Conservation (phyloP, 495 filamentous ascomycete genomes). For the Hypomontagnella submonticulosa region DNA sequence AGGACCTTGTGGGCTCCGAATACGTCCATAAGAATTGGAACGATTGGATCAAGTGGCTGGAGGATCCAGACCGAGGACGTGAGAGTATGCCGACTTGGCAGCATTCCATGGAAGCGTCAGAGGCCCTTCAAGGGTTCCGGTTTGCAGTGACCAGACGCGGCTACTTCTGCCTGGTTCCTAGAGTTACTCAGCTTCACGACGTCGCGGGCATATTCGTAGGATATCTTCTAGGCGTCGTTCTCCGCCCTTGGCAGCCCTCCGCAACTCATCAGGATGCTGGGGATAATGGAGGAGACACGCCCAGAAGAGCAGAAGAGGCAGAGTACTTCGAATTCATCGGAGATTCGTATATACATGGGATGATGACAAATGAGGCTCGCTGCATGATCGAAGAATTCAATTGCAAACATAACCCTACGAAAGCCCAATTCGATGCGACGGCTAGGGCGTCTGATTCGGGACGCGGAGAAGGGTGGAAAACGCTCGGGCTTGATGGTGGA, state of each 20-base stretch:
- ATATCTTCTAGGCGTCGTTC: constrained; percentile 23
- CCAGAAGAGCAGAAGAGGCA: neutral
- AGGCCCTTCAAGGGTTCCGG: constrained; percentile 14
- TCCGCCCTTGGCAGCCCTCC: constrained; percentile 21
- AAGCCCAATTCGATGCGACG: constrained; percentile 20
- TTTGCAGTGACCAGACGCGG: constrained; percentile 40
- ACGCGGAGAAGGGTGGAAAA: constrained; percentile 27
- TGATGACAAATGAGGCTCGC: constrained; percentile 45
- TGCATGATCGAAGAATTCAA: constrained; percentile 37
- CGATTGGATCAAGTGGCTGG: constrained; percentile 21
- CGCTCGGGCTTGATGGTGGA: constrained; percentile 23
- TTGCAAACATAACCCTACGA: constrained; percentile 25
- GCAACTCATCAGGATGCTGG: neutral
- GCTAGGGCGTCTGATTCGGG: constrained; percentile 22
- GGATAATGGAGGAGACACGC: neutral
- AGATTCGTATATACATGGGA: constrained; percentile 44
- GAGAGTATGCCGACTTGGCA: constrained; percentile 15
- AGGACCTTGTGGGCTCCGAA: constrained; percentile 17
- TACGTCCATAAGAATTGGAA: constrained; percentile 26
- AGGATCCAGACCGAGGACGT: constrained; percentile 11
- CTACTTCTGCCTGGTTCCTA: constrained; percentile 40
- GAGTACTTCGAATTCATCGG: constrained; percentile 38
- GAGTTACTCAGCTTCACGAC: constrained; percentile 29
- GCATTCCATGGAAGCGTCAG: constrained; percentile 26
- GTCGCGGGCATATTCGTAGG: constrained; percentile 31